A percentile compares a stretch with the other conserved stretches of the same genome.
These are phyloP conservation scores for Colletotrichum incanum DNA, from an alignment of 2,329 filamentous ascomycete genomes.

Conservation along the genomic window DNA sequence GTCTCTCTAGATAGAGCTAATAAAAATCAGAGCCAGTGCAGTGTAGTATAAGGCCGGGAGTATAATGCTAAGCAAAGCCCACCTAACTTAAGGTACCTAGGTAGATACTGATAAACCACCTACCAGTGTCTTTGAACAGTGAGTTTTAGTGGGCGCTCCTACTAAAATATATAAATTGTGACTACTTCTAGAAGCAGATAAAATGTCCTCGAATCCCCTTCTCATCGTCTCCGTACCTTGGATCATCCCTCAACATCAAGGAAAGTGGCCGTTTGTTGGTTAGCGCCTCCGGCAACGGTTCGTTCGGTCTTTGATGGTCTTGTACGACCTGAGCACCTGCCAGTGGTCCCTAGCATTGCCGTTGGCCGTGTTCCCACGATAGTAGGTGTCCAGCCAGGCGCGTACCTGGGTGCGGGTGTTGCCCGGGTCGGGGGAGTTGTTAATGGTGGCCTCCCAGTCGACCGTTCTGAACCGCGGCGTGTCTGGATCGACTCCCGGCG, in stretches of 20 bases:
- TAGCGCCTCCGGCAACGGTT: background rate
- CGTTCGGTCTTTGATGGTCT: background rate
- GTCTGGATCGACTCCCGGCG: no score
- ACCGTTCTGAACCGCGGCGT: no score
- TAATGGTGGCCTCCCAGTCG: slow-evolving; percentile 21
- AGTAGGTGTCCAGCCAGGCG: background rate
- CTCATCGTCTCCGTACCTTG: background rate
- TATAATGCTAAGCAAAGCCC: no score
- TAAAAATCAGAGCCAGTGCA: no score
- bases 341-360: background rate
- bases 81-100: no score
- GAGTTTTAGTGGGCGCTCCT: no score
- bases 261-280: background rate
- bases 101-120: no score
- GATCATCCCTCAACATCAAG: background rate
- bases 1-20: no score
- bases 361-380: background rate
- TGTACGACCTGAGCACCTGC: slow-evolving; percentile 1
- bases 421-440: background rate
- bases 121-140: no score
- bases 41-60: no score
- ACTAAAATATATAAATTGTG: no score
- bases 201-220: background rate
- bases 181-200: background rate
- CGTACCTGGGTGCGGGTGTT: slow-evolving; percentile 4